Evolutionary conservation across 2,329 filamentous ascomycete species (phyloP), one percentile per base, ranked within the genome.

Genomic region (Colletotrichum orchidophilum): DNA sequence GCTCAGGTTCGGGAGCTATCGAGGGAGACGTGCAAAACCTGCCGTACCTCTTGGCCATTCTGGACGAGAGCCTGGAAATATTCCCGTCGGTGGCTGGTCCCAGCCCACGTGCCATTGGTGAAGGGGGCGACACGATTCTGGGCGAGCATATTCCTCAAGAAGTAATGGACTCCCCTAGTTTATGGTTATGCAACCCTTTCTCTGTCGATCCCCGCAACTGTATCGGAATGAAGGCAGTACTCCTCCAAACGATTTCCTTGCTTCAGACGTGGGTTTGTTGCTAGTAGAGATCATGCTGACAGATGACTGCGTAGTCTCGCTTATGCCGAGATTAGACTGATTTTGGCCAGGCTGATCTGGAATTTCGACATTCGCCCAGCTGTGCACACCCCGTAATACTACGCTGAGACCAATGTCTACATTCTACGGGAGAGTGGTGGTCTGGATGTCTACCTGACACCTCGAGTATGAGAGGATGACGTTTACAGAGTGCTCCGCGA

Each of bases 1-100:
- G 63, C 58, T 18, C 63, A 39, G 29, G 27, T 52, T 4, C 5
- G 35, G 3, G 31, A 66, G 7, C 42, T 66, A 6, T 57, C 63
- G 13, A 29, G 35, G 3, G 52, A 63, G 18, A 63, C 6, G 75
- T 80, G 3, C 71, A 75, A 42, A 71, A 75, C 7, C 74, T 84
- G 0, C 62, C 74, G 1, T 85, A 84, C 58, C 75, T 86, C 55
- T 73, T 78, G 12, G 84, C 83, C 1, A 78, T 76, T 39, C 71
- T 86, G 12, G 77, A 84, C 1, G 85, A 87, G 75, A 77, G 75
- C 3, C 73, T 87, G 55, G 77, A 85, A 11, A 72, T 83, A 11
- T 84, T 81, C 64, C 81, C 83, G 13, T 75, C 75, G 2, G 73
- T 72, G 2, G 63, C 73, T n/a, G 39, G 39, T n/a, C 39, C 39